A percentile compares a stretch with the other conserved stretches of the same genome.
Conservation (phyloP, 2,329 filamentous ascomycete species). For the Fusarium sp. region DNA sequence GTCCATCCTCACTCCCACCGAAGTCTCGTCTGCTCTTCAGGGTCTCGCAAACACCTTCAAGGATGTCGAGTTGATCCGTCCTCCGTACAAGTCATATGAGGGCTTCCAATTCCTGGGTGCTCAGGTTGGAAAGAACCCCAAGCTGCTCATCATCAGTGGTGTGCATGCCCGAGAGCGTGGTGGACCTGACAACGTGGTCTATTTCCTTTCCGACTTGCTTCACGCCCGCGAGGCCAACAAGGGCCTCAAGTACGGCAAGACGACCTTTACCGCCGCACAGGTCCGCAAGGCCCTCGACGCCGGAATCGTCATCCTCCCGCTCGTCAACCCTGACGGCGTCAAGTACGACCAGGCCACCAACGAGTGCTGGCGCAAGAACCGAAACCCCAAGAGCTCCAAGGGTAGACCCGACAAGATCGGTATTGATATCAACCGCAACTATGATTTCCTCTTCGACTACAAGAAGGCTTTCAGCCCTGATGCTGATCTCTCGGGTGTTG, state of each 20-base stretch:
- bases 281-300: slow-evolving; percentile 63
- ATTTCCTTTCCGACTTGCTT: slow-evolving; percentile 69
- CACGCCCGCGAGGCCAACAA: slow-evolving; percentile 61
- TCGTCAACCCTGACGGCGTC: slow-evolving; percentile 68
- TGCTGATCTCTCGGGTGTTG: slow-evolving; percentile 54
- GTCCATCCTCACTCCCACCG: slow-evolving; percentile 59
- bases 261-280: slow-evolving; percentile 63
- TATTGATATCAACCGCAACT: slow-evolving; percentile 69
- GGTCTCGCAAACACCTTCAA: slow-evolving; percentile 55
- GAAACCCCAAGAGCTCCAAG: slow-evolving; percentile 57
- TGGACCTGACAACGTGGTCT: slow-evolving; percentile 66
- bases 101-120: slow-evolving; percentile 54
- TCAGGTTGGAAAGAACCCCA: slow-evolving; percentile 60
- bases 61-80: slow-evolving; percentile 54
- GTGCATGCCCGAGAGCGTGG: slow-evolving; percentile 71
- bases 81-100: slow-evolving; percentile 59
- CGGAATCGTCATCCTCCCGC: slow-evolving; percentile 65
- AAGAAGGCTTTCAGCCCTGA: slow-evolving; percentile 55
- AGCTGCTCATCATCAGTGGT: slow-evolving; percentile 64
- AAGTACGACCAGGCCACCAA: slow-evolving; percentile 63
- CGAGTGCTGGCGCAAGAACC: slow-evolving; percentile 68
- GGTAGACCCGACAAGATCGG: slow-evolving; percentile 51
- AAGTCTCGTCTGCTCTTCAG: slow-evolving; percentile 59
- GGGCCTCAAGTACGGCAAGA: slow-evolving; percentile 64
- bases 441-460: slow-evolving; percentile 69